Evolutionary conservation across 2,329 filamentous ascomycete species (phyloP).

Genomic region (Sporothrix phasma): DNA sequence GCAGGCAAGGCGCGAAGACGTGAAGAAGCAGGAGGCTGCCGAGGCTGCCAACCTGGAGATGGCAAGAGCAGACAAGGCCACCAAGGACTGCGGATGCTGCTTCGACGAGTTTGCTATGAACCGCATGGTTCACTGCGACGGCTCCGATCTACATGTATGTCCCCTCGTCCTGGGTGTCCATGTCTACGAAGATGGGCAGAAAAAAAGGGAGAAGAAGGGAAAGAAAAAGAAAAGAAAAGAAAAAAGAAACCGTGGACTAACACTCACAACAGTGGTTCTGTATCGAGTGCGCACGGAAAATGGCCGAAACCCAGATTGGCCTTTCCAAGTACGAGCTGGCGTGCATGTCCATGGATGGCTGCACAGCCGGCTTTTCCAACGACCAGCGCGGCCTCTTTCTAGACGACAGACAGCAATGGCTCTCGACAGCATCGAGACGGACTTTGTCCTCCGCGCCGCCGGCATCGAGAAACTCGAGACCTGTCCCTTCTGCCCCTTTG

Average conservation of each 20-base stretch:
- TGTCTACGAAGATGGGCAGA: too few species aligned
- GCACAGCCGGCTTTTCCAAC: constrained; percentile 49
- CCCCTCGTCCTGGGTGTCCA: background rate
- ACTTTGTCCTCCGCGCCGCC: constrained; percentile 57
- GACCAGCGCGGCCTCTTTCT: constrained; percentile 48
- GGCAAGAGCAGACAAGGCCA: constrained; percentile 40
- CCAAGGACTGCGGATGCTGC: constrained; percentile 65
- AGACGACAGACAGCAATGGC: constrained; percentile 46
- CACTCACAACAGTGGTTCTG: constrained; percentile 55
- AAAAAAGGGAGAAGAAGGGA: too few species aligned
- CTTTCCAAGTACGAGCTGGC: constrained; percentile 54
- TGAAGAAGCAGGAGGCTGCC: constrained; percentile 24
- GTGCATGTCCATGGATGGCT: constrained; percentile 63
- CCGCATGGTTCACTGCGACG: constrained; percentile 58
- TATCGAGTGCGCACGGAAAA: constrained; percentile 50
- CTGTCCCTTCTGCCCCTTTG: constrained; percentile 77
- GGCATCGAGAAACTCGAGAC: constrained; percentile 61
- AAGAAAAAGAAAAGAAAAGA: too few species aligned
- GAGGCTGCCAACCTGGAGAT: constrained; percentile 33
- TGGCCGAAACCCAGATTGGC: constrained; percentile 60
- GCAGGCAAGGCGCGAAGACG: constrained; percentile 20
- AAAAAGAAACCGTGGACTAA: background rate
- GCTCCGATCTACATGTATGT: constrained; percentile 40
- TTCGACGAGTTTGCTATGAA: constrained; percentile 57
- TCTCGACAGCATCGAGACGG: constrained; percentile 61